Percentiles rank a stretch among this genome's conserved stretches.
These are phyloP conservation scores for Citrullus colocynthis DNA, from an alignment of 306 rosid species.

Conservation along the genomic window DNA sequence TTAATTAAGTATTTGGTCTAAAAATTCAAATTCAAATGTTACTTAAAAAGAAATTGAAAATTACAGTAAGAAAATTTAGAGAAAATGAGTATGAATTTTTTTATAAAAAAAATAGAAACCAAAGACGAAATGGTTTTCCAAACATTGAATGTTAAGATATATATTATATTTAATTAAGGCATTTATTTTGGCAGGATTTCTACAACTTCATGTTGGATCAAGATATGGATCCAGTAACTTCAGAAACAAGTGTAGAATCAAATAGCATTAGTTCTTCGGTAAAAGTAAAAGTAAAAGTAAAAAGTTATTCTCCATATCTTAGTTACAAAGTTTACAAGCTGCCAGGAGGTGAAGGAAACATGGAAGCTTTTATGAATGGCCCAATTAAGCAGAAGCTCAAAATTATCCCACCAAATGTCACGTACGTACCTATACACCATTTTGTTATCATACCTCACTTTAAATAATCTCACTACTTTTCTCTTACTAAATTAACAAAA, in stretches of 20 bases:
- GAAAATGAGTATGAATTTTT: too few species aligned
- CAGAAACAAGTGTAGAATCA: conserved; percentile 8
- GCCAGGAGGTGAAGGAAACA: conserved; percentile 29
- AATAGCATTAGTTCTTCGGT: conserved; percentile 4
- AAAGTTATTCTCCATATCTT: conserved; percentile 44
- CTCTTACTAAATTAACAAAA: too few species aligned
- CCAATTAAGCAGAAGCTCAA: conserved; percentile 55
- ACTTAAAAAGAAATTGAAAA: too few species aligned
- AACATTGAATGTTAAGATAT: too few species aligned
- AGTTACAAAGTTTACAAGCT: conserved; percentile 18
- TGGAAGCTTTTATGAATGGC: conserved; percentile 51
- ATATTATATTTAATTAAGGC: too few species aligned
- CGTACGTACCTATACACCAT: conserved; percentile 25
- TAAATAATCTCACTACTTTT: too few species aligned
- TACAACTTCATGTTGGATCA: conserved; percentile 56
- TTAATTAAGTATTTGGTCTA: too few species aligned
- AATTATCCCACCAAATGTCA: conserved; percentile 55
- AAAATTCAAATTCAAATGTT: too few species aligned
- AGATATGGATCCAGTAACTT: conserved; percentile 13
- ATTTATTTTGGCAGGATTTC: conserved; percentile 37
- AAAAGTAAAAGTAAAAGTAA: not conserved
- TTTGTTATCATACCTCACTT: too few species aligned
- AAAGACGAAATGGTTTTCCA: too few species aligned
- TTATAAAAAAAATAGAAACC: too few species aligned
- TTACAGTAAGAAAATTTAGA: too few species aligned